These are phyloP conservation scores for Pseudogymnoascus sp. DNA, from an alignment of 2,329 filamentous ascomycete species.

Conservation along the genomic window DNA sequence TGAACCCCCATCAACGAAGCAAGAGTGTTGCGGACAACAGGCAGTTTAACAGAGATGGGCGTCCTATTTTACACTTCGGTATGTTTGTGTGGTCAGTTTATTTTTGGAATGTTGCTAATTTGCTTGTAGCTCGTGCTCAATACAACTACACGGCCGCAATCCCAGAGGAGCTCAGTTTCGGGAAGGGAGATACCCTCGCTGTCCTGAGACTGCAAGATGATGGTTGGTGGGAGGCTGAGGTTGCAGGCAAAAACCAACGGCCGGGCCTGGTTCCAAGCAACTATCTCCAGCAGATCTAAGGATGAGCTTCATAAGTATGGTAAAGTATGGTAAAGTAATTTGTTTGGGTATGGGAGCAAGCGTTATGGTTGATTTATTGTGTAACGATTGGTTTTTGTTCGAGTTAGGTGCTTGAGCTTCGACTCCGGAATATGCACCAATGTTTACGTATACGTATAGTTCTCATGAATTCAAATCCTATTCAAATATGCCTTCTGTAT, in stretches of 20 bases:
- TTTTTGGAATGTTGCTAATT: constrained; percentile 18
- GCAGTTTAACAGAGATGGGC: constrained; percentile 77
- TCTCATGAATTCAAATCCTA: constrained; percentile 4
- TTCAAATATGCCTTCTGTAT: constrained; percentile 4
- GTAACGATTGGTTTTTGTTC: neutral
- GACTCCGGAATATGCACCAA: constrained; percentile 5
- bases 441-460: constrained; percentile 3
- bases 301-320: neutral
- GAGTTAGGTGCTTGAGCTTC: neutral
- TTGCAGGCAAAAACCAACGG: constrained; percentile 58
- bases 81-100: constrained; percentile 37
- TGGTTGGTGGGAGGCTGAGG: constrained; percentile 98
- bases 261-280: constrained; percentile 60
- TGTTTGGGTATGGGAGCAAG: constrained; percentile 1
- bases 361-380: neutral
- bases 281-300: constrained; percentile 37
- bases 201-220: constrained; percentile 90
- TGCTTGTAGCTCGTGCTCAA: constrained; percentile 67
- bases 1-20: constrained; percentile 44
- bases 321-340: constrained; percentile 1
- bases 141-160: constrained; percentile 94
- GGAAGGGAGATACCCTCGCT: constrained; percentile 84
- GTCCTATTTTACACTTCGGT: constrained; percentile 90
- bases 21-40: constrained; percentile 79
- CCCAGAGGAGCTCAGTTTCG: constrained; percentile 85